Evolutionary conservation across 2,329 filamentous ascomycete species (phyloP).

Genomic region (Leptographium flavum): DNA sequence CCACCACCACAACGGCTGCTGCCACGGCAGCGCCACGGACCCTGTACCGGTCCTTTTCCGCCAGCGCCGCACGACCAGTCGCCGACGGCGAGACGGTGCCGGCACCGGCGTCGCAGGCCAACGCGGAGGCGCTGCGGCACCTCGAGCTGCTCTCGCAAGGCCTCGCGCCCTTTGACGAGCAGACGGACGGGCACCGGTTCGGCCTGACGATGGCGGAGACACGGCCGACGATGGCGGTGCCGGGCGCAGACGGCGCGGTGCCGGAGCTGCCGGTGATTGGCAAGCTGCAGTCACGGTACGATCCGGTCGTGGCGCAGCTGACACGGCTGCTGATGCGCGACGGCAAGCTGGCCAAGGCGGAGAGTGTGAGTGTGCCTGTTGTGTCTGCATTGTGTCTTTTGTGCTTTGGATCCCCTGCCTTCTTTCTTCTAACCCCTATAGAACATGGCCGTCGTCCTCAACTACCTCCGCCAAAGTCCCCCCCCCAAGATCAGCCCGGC

Average conservation of each 20-base stretch:
- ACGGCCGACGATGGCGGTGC: background rate
- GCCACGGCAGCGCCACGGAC: background rate
- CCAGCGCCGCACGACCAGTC: background rate
- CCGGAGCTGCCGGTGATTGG: conserved; percentile 35
- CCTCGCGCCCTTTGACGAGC: conserved; percentile 16
- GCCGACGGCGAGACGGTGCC: background rate
- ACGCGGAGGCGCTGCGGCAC: conserved; percentile 26
- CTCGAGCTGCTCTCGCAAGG: conserved; percentile 20
- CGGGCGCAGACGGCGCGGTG: background rate
- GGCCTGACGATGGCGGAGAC: conserved; percentile 40
- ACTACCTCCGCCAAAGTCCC: conserved; percentile 68
- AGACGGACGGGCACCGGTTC: conserved; percentile 56
- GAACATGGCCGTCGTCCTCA: conserved; percentile 77
- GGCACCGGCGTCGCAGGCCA: conserved; percentile 20
- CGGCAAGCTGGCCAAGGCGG: conserved; percentile 81
- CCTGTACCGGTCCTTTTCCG: background rate
- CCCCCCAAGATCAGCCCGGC: conserved; percentile 61
- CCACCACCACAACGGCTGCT: background rate
- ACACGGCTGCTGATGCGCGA: conserved; percentile 84
- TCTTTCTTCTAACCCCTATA: conserved; percentile 20
- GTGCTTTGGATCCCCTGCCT: background rate
- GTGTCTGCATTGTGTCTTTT: background rate
- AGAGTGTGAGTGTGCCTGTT: conserved; percentile 49
- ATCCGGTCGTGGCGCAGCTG: conserved; percentile 72
- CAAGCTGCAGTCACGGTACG: conserved; percentile 69